Evolutionary conservation across 2,329 filamentous ascomycete species (phyloP).

Genomic region (Fusarium sp.): DNA sequence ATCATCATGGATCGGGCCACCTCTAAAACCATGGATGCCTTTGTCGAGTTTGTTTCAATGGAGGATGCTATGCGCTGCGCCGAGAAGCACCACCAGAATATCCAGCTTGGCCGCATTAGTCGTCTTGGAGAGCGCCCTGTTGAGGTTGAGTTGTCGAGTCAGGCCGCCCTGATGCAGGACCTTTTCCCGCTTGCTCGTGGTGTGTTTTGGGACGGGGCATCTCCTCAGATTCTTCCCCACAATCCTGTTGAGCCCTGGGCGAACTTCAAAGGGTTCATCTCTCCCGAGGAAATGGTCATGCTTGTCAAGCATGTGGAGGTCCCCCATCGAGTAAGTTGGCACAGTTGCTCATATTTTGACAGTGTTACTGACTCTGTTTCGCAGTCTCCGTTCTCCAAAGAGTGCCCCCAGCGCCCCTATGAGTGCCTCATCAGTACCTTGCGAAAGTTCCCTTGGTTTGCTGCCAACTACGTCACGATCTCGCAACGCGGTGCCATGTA

Average conservation of each 20-base stretch:
- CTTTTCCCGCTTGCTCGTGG: slow-evolving; percentile 71
- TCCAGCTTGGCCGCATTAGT: slow-evolving; percentile 56
- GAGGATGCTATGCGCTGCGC: slow-evolving; percentile 68
- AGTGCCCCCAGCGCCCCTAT: slow-evolving; percentile 74
- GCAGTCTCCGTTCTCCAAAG: slow-evolving; percentile 67
- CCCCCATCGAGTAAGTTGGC: slow-evolving; percentile 59
- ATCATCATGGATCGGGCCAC: slow-evolving; percentile 75
- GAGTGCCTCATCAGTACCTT: slow-evolving; percentile 75
- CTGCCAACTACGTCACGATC: slow-evolving; percentile 68
- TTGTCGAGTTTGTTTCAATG: slow-evolving; percentile 67
- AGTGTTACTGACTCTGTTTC: not conserved
- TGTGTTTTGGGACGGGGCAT: slow-evolving; percentile 65
- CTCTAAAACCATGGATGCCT: slow-evolving; percentile 73
- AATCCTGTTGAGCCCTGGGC: slow-evolving; percentile 60
- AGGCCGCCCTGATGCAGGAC: slow-evolving; percentile 70
- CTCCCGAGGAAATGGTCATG: slow-evolving; percentile 73
- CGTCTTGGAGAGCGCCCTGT: slow-evolving; percentile 70
- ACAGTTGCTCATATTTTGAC: not conserved
- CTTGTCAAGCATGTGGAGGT: slow-evolving; percentile 73
- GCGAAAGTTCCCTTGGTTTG: slow-evolving; percentile 74
- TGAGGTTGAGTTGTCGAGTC: slow-evolving; percentile 68
- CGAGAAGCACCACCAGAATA: slow-evolving; percentile 60
- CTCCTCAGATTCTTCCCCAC: slow-evolving; percentile 57
- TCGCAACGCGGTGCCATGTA: slow-evolving; percentile 68
- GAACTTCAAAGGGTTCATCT: slow-evolving; percentile 71